Evolutionary conservation across 768 basidiomycete genomes (phyloP).

Genomic region (Trametes cingulata): DNA sequence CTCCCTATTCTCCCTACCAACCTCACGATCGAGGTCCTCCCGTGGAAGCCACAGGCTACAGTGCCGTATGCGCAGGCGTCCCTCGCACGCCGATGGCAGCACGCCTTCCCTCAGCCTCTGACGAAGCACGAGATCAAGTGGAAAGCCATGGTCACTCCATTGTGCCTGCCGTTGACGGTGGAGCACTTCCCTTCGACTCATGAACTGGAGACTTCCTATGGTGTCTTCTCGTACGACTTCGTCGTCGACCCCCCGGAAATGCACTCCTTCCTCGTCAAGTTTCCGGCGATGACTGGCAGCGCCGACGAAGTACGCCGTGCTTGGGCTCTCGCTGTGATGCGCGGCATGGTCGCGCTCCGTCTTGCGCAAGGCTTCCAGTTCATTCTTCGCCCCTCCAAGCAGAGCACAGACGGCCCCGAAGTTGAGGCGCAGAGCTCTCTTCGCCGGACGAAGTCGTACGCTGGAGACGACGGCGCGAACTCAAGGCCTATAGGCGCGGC

Average conservation of each 20-base stretch:
- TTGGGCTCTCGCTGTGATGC: constrained; percentile 83
- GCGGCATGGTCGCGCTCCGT: constrained; percentile 90
- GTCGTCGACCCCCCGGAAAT: constrained; percentile 83
- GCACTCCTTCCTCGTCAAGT: constrained; percentile 82
- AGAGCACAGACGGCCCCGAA: constrained; percentile 25
- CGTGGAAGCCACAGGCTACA: constrained; percentile 59
- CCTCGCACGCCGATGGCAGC: constrained; percentile 89
- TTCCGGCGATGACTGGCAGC: constrained; percentile 48
- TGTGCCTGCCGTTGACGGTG: constrained; percentile 86
- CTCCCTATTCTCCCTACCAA: constrained; percentile 50
- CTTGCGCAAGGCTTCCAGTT: constrained; percentile 96
- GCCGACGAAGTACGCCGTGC: constrained; percentile 61
- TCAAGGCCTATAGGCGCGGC: constrained; percentile 65
- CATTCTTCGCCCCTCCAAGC: constrained; percentile 54
- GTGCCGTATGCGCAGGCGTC: constrained; percentile 66
- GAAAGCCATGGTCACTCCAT: constrained; percentile 82
- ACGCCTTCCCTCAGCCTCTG: constrained; percentile 70
- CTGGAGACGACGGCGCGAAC: constrained; percentile 50
- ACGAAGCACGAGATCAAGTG: constrained; percentile 91
- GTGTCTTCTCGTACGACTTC: constrained; percentile 86
- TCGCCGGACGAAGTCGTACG: constrained; percentile 58
- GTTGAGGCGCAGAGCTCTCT: constrained; percentile 36
- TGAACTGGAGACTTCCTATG: constrained; percentile 76
- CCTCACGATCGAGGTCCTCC: constrained; percentile 58
- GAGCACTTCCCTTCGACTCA: constrained; percentile 80